Conservation (phyloP, 2,329 filamentous ascomycete genomes). For the Pseudonectria buxi region DNA sequence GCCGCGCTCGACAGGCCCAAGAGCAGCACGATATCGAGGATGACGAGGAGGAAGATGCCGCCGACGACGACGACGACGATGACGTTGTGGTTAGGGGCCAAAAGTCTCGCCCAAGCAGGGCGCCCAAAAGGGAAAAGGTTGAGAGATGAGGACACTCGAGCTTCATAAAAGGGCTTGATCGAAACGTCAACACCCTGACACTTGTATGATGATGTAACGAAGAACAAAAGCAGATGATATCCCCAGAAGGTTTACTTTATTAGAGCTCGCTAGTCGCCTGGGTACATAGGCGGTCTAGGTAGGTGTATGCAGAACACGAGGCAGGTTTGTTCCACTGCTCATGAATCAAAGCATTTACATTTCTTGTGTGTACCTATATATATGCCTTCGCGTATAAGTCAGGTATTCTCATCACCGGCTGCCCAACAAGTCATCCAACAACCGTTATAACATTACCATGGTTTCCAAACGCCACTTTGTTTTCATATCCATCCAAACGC, state of each 20-base stretch:
- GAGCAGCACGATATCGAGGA: slow-evolving; percentile 38
- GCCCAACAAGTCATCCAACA: not conserved
- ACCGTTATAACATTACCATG: not conserved
- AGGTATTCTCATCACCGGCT: too few species aligned
- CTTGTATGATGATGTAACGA: slow-evolving; percentile 1
- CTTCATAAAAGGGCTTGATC: too few species aligned
- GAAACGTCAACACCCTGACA: too few species aligned
- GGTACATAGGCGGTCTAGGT: too few species aligned
- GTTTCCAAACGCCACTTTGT: too few species aligned
- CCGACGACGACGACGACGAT: slow-evolving; percentile 15
- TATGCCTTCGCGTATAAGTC: too few species aligned
- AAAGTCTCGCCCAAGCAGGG: slow-evolving; percentile 13
- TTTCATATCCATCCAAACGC: too few species aligned
- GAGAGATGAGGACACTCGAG: slow-evolving; percentile 1
- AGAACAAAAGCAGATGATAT: slow-evolving; percentile 15
- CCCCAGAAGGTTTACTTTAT: slow-evolving; percentile 1
- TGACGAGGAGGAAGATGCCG: slow-evolving; percentile 25
- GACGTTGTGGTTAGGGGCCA: slow-evolving; percentile 20
- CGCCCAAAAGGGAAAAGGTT: slow-evolving; percentile 18
- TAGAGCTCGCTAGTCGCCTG: too few species aligned
- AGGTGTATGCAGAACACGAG: too few species aligned
- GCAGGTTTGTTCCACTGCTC: too few species aligned
- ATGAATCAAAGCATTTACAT: not conserved
- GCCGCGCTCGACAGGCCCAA: slow-evolving; percentile 42
- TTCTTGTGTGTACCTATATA: too few species aligned